Conservation (phyloP, 2,329 filamentous ascomycete genomes). For the Clonostachys rhizophaga region DNA sequence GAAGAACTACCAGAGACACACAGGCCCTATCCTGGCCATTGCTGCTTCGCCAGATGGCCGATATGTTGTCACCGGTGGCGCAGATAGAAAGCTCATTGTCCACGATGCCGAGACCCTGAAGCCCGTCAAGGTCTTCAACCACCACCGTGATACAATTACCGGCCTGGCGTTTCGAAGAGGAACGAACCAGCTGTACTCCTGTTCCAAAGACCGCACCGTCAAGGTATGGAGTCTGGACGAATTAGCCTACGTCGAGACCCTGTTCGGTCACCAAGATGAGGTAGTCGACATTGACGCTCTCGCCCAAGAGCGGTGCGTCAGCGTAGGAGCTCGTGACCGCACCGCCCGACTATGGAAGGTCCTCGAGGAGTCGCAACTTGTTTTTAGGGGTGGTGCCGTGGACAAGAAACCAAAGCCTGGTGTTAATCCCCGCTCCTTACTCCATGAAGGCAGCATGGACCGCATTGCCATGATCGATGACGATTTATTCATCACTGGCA, state of each 20-base stretch:
- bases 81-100: slow-evolving; percentile 79
- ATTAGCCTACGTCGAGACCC: slow-evolving; percentile 88
- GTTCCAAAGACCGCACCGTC: slow-evolving; percentile 85
- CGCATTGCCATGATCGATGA: slow-evolving; percentile 86
- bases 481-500: slow-evolving; percentile 86
- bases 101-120: slow-evolving; percentile 79
- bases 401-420: slow-evolving; percentile 46
- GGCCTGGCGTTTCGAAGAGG: slow-evolving; percentile 80
- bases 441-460: slow-evolving; percentile 83
- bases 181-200: slow-evolving; percentile 89
- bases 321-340: slow-evolving; percentile 84
- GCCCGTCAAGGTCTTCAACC: slow-evolving; percentile 79
- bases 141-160: slow-evolving; percentile 85
- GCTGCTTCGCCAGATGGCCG: slow-evolving; percentile 86
- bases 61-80: slow-evolving; percentile 85
- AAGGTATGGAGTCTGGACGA: slow-evolving; percentile 94
- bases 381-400: slow-evolving; percentile 80
- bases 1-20: slow-evolving; percentile 70
- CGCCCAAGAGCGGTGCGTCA: slow-evolving; percentile 83
- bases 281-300: slow-evolving; percentile 81
- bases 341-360: slow-evolving; percentile 96
- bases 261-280: slow-evolving; percentile 93
- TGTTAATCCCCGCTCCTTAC: slow-evolving; percentile 46
- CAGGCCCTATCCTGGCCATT: slow-evolving; percentile 73
- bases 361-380: slow-evolving; percentile 88